Conservation (phyloP, 257 asterid genomes). For the Misopates orontium region DNA sequence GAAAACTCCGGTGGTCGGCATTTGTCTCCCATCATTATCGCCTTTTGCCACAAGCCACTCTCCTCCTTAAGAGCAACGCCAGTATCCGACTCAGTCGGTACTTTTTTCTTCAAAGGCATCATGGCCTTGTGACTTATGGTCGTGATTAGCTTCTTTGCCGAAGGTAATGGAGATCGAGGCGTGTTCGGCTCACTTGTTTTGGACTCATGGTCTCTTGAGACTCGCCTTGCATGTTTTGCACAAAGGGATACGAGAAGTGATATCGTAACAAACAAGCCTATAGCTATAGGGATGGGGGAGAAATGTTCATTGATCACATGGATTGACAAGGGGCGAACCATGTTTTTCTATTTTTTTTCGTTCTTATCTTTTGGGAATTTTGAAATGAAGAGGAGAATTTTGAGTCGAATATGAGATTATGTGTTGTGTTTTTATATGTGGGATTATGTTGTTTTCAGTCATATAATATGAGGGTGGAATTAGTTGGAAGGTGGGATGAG, state of each 20-base stretch:
- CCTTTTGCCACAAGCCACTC: constrained; percentile 79
- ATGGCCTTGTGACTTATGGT: constrained; percentile 38
- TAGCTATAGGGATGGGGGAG: constrained; percentile 42
- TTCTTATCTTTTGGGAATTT: background rate
- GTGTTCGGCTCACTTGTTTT: constrained; percentile 27
- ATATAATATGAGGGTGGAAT: constrained; percentile 27
- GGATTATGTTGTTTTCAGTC: background rate
- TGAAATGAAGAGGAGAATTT: constrained; percentile 14
- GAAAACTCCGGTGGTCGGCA: constrained; percentile 78
- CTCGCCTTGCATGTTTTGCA: constrained; percentile 52
- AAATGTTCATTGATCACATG: constrained; percentile 20
- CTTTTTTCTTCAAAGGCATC: constrained; percentile 24
- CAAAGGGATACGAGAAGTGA: constrained; percentile 58
- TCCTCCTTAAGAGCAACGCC: constrained; percentile 27
- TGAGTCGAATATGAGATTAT: too few species aligned
- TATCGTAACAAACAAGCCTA: constrained; percentile 58
- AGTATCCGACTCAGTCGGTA: constrained; percentile 2
- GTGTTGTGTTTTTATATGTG: too few species aligned
- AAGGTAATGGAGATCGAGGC: constrained; percentile 30
- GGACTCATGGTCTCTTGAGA: constrained; percentile 17
- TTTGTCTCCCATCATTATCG: constrained; percentile 45
- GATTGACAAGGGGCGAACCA: constrained; percentile 55
- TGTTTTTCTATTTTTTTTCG: constrained; percentile 14
- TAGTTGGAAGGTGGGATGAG: constrained; percentile 41
- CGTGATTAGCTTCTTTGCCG: constrained; percentile 39